Evolutionary conservation across 768 basidiomycete genomes (phyloP).

Genomic region (Clitopilus hobsonii): DNA sequence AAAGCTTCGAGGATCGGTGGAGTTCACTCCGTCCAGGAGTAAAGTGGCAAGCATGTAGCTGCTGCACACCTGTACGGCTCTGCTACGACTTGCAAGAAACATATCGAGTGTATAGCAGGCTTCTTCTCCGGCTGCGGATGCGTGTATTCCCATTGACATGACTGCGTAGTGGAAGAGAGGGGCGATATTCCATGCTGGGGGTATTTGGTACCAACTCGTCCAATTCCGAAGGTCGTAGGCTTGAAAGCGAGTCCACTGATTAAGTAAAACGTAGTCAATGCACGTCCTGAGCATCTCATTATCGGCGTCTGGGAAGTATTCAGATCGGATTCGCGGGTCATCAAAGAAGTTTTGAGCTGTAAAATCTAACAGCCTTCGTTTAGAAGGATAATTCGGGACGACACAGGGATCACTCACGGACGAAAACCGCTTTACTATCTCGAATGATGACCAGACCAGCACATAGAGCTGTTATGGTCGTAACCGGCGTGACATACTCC

Average conservation of each 20-base stretch:
- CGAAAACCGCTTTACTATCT: not conserved
- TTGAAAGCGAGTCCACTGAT: too few species aligned
- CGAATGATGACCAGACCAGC: not conserved
- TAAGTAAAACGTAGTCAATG: not conserved
- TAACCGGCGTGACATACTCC: not conserved
- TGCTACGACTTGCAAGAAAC: not conserved
- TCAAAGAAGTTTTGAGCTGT: not conserved
- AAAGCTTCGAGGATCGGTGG: too few species aligned
- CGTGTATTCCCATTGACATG: not conserved
- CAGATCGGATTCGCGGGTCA: not conserved
- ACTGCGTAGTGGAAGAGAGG: not conserved
- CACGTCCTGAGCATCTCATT: not conserved
- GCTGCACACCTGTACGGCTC: not conserved
- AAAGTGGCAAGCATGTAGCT: too few species aligned
- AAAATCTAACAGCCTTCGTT: not conserved
- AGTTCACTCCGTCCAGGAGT: too few species aligned
- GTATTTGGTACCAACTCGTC: too few species aligned
- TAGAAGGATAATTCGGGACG: not conserved
- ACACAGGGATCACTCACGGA: not conserved
- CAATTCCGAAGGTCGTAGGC: too few species aligned
- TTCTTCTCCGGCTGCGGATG: not conserved
- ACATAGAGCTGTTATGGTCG: not conserved
- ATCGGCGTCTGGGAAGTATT: not conserved
- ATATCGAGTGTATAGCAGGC: not conserved
- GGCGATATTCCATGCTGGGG: not conserved